Percentiles rank a stretch among this genome's conserved stretches.
Conservation (phyloP, 1,284 basidiomycete genomes). For the Apiotrichum veenhuisii region DNA sequence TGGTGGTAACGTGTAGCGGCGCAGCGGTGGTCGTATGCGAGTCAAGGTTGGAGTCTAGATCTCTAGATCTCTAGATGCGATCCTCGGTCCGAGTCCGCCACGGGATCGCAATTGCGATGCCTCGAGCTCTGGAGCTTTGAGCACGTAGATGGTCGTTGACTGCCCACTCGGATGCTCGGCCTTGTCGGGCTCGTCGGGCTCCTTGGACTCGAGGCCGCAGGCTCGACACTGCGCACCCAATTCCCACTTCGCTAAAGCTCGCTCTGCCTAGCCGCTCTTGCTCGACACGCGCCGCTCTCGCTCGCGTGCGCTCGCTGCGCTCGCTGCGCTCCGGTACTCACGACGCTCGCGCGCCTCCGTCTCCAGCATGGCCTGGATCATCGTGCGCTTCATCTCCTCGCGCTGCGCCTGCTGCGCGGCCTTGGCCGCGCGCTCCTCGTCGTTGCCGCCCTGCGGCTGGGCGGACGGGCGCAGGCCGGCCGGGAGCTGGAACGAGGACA, state of each 20-base stretch:
- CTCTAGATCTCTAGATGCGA: too few species aligned
- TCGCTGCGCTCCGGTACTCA: constrained; percentile 54
- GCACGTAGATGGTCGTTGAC: too few species aligned
- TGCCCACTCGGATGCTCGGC: too few species aligned
- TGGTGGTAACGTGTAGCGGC: not conserved
- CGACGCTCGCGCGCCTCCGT: constrained; percentile 81
- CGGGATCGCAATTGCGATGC: not conserved
- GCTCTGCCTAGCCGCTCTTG: too few species aligned
- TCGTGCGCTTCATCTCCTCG: constrained; percentile 62
- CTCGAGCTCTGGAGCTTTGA: too few species aligned
- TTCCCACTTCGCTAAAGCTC: too few species aligned
- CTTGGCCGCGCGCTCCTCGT: constrained; percentile 37
- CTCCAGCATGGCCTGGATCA: constrained; percentile 86
- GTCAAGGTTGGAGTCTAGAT: not conserved
- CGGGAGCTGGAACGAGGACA: constrained; percentile 51
- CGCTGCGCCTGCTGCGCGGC: constrained; percentile 47
- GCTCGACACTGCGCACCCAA: too few species aligned
- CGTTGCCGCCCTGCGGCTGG: constrained; percentile 22
- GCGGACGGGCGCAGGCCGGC: constrained; percentile 38
- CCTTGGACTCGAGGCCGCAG: too few species aligned
- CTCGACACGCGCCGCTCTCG: too few species aligned
- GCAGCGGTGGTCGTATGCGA: not conserved
- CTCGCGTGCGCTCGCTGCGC: too few species aligned
- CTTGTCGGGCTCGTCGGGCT: too few species aligned
- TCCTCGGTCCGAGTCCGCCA: too few species aligned